Percentiles rank a stretch among this genome's conserved stretches.
These are phyloP conservation scores for Trametes punicea DNA, from an alignment of 768 basidiomycete genomes.

Conservation along the genomic window DNA sequence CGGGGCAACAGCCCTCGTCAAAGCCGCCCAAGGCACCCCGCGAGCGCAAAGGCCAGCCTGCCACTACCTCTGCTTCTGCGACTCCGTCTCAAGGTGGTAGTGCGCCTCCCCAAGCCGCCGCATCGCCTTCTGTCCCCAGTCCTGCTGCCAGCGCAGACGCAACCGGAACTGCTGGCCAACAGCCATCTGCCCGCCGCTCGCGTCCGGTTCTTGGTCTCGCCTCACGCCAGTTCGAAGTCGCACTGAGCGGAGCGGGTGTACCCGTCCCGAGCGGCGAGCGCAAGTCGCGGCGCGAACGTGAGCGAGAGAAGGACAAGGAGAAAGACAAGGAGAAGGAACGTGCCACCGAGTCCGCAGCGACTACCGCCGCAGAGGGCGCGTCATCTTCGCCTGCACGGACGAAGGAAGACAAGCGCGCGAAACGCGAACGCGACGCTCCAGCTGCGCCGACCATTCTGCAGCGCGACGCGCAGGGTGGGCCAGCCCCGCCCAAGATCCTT, in stretches of 20 bases:
- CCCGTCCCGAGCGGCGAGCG: constrained; percentile 16
- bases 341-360: not conserved
- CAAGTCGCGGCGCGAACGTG: constrained; percentile 35
- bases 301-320: constrained; percentile 34
- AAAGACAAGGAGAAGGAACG: constrained; percentile 27
- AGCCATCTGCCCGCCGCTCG: constrained; percentile 36
- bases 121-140: constrained; percentile 8
- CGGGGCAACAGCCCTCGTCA: not conserved
- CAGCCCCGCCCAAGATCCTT: constrained; percentile 19
- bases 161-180: not conserved
- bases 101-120: not conserved
- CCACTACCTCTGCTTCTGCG: constrained; percentile 20
- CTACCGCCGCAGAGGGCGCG: not conserved
- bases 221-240: constrained; percentile 70
- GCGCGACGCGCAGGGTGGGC: constrained; percentile 11
- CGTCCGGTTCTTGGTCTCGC: constrained; percentile 63
- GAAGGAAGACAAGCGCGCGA: constrained; percentile 13
- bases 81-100: not conserved
- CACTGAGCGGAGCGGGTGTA: constrained; percentile 61
- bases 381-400: not conserved
- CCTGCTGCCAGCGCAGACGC: constrained; percentile 16
- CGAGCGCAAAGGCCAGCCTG: constrained; percentile 19
- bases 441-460: constrained; percentile 20
- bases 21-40: constrained; percentile 17
- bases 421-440: not conserved